phyloP scores from a whole-genome alignment of 208 protist species.

The Borovskyia barvae region DNA sequence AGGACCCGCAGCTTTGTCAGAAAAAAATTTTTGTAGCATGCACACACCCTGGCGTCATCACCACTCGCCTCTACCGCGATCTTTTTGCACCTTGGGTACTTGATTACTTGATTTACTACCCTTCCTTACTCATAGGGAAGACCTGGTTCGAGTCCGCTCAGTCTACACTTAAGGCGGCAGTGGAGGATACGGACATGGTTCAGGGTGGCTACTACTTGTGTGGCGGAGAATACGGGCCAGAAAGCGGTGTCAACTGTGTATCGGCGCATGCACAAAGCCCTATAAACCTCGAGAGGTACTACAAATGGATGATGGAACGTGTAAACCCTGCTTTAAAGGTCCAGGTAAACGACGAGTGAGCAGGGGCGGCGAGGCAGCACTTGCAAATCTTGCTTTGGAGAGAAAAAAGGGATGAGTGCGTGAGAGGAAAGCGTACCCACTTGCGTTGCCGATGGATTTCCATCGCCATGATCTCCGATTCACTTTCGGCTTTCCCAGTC shows the following conservation, averaged over 20 bases:
- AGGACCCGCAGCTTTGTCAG: too few relatives aligned
- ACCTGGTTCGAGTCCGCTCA: slow-evolving; percentile 81
- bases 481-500: too few relatives aligned
- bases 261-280: slow-evolving; percentile 47
- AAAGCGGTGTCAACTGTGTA: slow-evolving; percentile 63
- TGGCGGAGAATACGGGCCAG: slow-evolving; percentile 63
- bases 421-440: too few relatives aligned
- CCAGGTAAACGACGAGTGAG: too few relatives aligned
- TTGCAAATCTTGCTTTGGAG: too few relatives aligned
- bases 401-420: too few relatives aligned
- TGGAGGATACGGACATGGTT: slow-evolving; percentile 54
- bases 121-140: slow-evolving; percentile 79
- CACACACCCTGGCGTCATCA: slow-evolving; percentile 75
- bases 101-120: slow-evolving; percentile 76
- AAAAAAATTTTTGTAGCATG: slow-evolving; percentile 79
- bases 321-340: slow-evolving; percentile 23
- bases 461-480: too few relatives aligned
- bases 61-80: slow-evolving; percentile 83
- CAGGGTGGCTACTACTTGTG: slow-evolving; percentile 84
- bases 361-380: too few relatives aligned
- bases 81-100: slow-evolving; percentile 66
- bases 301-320: slow-evolving; percentile 41
- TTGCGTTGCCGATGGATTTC: too few relatives aligned
- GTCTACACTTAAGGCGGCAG: slow-evolving; percentile 52
- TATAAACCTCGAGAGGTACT: slow-evolving; percentile 34